A percentile compares a stretch with the other conserved stretches of the same genome.
These are phyloP conservation scores for Linnemannia exigua DNA, from an alignment of 192 early-diverging fungal genomes.

Conservation along the genomic window DNA sequence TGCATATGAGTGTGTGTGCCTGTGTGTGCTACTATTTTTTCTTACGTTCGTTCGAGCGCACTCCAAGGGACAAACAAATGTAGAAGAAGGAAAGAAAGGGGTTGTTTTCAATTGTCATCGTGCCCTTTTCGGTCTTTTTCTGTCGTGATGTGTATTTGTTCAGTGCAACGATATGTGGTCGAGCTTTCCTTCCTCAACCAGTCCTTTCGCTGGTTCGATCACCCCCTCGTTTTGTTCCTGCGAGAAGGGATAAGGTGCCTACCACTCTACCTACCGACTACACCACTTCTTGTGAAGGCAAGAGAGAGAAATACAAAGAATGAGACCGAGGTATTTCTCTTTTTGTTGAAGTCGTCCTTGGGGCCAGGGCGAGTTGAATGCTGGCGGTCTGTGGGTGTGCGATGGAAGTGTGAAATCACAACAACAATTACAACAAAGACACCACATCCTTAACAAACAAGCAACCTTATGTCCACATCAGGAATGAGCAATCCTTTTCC, in stretches of 20 bases:
- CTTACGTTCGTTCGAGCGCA: neutral
- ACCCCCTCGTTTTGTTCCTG: neutral
- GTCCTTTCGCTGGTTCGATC: neutral
- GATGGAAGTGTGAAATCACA: too few relatives aligned
- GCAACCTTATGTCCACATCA: neutral
- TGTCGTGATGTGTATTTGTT: neutral
- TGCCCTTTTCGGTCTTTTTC: neutral
- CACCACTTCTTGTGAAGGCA: too few relatives aligned
- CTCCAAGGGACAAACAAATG: neutral
- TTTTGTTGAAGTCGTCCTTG: too few relatives aligned
- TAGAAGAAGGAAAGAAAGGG: neutral
- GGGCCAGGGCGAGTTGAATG: too few relatives aligned
- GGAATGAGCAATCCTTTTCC: neutral
- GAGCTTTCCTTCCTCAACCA: conserved; percentile 6
- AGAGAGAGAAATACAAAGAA: too few relatives aligned
- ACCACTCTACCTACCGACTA: too few relatives aligned
- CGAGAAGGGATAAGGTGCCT: too few relatives aligned
- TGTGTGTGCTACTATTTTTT: neutral
- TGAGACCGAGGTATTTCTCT: too few relatives aligned
- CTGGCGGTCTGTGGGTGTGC: too few relatives aligned
- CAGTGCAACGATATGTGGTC: neutral
- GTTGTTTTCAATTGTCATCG: neutral
- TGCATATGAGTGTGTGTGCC: neutral
- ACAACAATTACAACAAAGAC: too few relatives aligned
- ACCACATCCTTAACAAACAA: neutral